These are phyloP conservation scores for Hyphopichia burtonii DNA, from an alignment of 1,139 yeast species.

Conservation along the genomic window DNA sequence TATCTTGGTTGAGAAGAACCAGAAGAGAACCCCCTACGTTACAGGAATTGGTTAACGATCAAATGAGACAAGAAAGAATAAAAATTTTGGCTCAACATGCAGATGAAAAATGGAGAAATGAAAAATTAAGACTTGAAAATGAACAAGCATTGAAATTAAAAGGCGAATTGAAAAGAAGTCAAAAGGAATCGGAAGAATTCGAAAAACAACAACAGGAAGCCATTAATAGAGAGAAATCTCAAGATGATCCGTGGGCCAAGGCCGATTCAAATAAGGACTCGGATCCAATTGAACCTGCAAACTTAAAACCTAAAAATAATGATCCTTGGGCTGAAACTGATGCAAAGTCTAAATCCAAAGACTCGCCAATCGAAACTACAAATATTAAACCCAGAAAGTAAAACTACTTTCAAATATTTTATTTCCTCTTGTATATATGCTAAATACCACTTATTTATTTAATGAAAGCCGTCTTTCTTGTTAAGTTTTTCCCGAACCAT, in stretches of 20 bases:
- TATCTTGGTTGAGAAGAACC: slow-evolving; percentile 74
- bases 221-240: neutral
- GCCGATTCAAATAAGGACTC: slow-evolving; percentile 10
- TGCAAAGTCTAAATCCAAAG: slow-evolving; percentile 16
- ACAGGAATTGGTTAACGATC: slow-evolving; percentile 59
- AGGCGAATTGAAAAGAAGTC: slow-evolving; percentile 32
- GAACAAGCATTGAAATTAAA: slow-evolving; percentile 32
- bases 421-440: neutral
- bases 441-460: neutral
- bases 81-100: slow-evolving; percentile 58
- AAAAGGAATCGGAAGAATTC: slow-evolving; percentile 17
- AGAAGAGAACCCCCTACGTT: slow-evolving; percentile 60
- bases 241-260: slow-evolving; percentile 4
- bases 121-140: slow-evolving; percentile 34
- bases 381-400: slow-evolving; percentile 28
- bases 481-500: slow-evolving; percentile 19
- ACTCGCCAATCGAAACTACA: slow-evolving; percentile 38
- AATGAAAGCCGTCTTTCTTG: neutral
- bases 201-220: slow-evolving; percentile 6
- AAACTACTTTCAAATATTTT: neutral
- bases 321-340: slow-evolving; percentile 44
- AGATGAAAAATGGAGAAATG: slow-evolving; percentile 56
- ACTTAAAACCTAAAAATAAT: neutral
- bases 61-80: slow-evolving; percentile 53
- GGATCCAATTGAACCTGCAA: slow-evolving; percentile 36